These are phyloP conservation scores for Letharia columbiana DNA, from an alignment of 495 filamentous ascomycete species.

Conservation along the genomic window DNA sequence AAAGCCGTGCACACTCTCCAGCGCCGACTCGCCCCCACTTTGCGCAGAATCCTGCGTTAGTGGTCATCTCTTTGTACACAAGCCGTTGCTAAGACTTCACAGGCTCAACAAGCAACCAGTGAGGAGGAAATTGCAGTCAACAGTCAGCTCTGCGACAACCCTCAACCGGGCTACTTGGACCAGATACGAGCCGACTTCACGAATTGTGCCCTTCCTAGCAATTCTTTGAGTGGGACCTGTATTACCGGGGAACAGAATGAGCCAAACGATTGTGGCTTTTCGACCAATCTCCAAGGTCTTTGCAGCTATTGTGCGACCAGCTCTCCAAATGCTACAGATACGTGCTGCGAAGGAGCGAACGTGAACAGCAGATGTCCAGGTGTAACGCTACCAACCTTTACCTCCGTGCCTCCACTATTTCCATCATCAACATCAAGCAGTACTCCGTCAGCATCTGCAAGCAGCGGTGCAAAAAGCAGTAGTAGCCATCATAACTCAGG, in stretches of 20 bases:
- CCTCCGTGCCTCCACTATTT: conserved; percentile 60
- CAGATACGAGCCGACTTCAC: conserved; percentile 91
- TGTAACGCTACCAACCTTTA: conserved; percentile 67
- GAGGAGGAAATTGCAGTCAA: conserved; percentile 79
- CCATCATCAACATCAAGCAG: conserved; percentile 35
- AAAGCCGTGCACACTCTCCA: conserved; percentile 55
- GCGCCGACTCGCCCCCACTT: conserved; percentile 58
- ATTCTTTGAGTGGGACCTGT: conserved; percentile 67
- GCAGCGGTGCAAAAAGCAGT: conserved; percentile 25
- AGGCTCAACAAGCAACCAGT: conserved; percentile 79
- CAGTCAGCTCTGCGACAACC: conserved; percentile 57
- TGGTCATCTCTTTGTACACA: conserved; percentile 19
- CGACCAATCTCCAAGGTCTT: conserved; percentile 68
- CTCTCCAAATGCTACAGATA: conserved; percentile 85
- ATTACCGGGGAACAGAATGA: conserved; percentile 73
- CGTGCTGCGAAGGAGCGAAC: conserved; percentile 82
- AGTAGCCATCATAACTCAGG: conserved; percentile 30
- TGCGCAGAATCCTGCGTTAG: conserved; percentile 88
- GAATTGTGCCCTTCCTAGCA: conserved; percentile 72
- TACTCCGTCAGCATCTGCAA: conserved; percentile 37
- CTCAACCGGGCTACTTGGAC: conserved; percentile 51
- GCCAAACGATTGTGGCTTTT: conserved; percentile 79
- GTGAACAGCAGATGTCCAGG: conserved; percentile 58
- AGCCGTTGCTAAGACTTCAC: conserved; percentile 25
- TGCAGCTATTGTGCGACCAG: conserved; percentile 79